These are phyloP conservation scores for Hirschfeldia incana DNA, from an alignment of 345 rosid species.

Conservation along the genomic window DNA sequence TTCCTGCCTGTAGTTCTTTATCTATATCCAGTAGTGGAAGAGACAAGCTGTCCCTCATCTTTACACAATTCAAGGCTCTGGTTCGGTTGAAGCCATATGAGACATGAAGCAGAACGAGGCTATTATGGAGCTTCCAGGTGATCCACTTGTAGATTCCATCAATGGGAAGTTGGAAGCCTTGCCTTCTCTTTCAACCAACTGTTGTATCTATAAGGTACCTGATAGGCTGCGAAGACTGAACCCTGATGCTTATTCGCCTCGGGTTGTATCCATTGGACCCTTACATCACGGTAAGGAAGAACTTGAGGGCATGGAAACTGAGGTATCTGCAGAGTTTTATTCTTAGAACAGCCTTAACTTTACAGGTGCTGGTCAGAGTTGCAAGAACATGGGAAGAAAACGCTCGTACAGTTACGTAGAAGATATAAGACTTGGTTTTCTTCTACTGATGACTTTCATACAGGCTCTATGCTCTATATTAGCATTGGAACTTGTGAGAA, in stretches of 20 bases:
- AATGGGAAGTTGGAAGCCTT: neutral
- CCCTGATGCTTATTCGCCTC: neutral
- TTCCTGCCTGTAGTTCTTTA: neutral
- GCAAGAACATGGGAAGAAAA: conserved; percentile 32
- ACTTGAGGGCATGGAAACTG: conserved; percentile 30
- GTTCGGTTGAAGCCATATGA: neutral
- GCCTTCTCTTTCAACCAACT: neutral
- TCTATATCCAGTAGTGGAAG: neutral
- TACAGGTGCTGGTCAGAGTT: conserved; percentile 19
- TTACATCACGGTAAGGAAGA: conserved; percentile 29
- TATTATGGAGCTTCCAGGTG: neutral
- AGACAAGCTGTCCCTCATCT: neutral
- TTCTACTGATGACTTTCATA: neutral
- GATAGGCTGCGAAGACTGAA: neutral
- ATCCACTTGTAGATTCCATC: neutral
- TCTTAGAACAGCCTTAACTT: conserved; percentile 14
- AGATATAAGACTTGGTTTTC: conserved; percentile 8
- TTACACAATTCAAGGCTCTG: neutral
- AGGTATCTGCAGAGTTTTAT: conserved; percentile 38
- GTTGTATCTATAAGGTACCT: neutral
- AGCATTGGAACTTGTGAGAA: neutral
- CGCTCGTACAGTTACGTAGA: conserved; percentile 40
- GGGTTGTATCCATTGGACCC: conserved; percentile 25
- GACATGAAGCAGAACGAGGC: neutral
- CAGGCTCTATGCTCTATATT: neutral